These are phyloP conservation scores for Artomyces pyxidatus DNA, from an alignment of 768 basidiomycete genomes.

Conservation along the genomic window DNA sequence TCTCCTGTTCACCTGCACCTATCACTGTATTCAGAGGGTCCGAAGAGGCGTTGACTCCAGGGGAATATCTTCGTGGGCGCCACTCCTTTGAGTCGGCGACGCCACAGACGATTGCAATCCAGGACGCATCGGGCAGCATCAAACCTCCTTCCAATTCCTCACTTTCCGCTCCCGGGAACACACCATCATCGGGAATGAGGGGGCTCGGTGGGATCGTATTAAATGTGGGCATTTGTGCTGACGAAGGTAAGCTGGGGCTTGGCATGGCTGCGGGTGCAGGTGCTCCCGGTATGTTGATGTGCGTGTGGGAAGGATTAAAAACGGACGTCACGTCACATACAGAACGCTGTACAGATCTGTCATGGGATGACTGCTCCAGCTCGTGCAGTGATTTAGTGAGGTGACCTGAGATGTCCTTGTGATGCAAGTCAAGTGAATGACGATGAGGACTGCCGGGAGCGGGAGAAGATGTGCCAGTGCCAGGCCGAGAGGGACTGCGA, in stretches of 20 bases:
- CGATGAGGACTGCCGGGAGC: background rate
- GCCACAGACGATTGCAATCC: conserved; percentile 79
- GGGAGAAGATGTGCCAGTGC: conserved; percentile 2
- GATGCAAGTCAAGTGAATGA: background rate
- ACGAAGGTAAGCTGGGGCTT: conserved; percentile 18
- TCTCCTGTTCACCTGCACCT: conserved; percentile 22
- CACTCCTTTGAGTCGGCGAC: conserved; percentile 51
- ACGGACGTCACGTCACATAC: background rate
- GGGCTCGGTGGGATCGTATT: conserved; percentile 30
- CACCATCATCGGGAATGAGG: conserved; percentile 10
- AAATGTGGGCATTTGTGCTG: conserved; percentile 18
- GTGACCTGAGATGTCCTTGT: background rate
- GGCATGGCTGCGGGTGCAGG: conserved; percentile 13
- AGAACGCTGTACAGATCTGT: too few relatives aligned
- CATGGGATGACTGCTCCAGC: background rate
- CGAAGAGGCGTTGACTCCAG: conserved; percentile 19
- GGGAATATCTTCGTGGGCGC: conserved; percentile 22
- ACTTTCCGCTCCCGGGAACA: conserved; percentile 10
- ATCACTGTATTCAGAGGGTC: background rate
- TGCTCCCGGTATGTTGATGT: conserved; percentile 42
- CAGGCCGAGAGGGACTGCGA: conserved; percentile 17
- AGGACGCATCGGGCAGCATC: conserved; percentile 57
- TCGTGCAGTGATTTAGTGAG: conserved; percentile 7
- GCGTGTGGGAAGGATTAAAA: conserved; percentile 21
- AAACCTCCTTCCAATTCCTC: conserved; percentile 13